Evolutionary conservation across 2,329 filamentous ascomycete species (phyloP), one percentile per base, ranked within the genome.

Genomic region (Pseudogymnoascus sp.): DNA sequence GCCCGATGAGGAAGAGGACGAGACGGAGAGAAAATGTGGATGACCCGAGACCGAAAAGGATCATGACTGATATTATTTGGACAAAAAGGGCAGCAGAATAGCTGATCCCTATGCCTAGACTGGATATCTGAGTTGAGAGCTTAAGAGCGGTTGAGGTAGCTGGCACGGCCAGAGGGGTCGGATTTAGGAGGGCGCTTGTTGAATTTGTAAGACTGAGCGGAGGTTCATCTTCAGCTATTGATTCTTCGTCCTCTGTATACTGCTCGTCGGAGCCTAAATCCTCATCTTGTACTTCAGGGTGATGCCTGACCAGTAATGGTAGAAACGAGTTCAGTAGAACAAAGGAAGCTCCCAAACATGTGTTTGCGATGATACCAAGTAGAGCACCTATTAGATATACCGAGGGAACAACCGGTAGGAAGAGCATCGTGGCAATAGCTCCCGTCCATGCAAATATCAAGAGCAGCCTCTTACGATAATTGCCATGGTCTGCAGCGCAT

Each of bases 271-370:
- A 35, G 30, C 66, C 63, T 3, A 63, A 67, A 52, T 57, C 65
- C 18, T 61, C 62, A 48, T 67, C 69, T 62, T 71, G 68, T 23
- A 67, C 62, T 57, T 65, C 68, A 2, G 69, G 86, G 71, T 97
- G 91, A 70, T 95, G 85, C 52, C 92, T 83, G 61, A 97, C 94
- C 8, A 99, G 80, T 7, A 99, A 77, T 0, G 94, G 94, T 41
- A 99, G 77, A 68, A 96, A 99, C 0, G 92, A 96, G 74, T 99
- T 99, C 48, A 99, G 77, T 10, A 99, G 80, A 2, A 99, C 94
- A 71, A 96, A 97, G 0, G 91, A 96, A 13, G 92, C 91, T 19
- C 94, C 94, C 70, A 96, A 95, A 45, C 90, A 92, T 1, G 90
- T 95, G 71, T 97, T 97, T 34, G 92, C 89, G 57, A 97, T 77